These are phyloP conservation scores for Talaromyces islandicus DNA, from an alignment of 2,329 filamentous ascomycete species.

Conservation along the genomic window DNA sequence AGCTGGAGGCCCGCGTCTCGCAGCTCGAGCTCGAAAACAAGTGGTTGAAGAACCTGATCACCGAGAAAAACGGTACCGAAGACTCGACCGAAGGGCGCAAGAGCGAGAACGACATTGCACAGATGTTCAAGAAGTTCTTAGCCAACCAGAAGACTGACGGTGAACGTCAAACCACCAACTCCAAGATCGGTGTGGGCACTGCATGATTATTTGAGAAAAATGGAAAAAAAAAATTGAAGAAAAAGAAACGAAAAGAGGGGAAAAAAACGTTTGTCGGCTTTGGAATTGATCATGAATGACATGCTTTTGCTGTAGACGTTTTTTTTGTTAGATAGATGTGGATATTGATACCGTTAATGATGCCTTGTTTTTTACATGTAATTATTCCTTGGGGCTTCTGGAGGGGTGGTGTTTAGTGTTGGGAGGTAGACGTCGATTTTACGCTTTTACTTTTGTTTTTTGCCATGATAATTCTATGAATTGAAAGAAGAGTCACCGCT, in stretches of 20 bases:
- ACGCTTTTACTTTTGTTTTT: background rate
- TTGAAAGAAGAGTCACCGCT: no score
- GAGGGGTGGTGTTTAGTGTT: background rate
- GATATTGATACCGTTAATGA: background rate
- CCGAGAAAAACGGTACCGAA: constrained; percentile 64
- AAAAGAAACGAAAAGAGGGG: background rate
- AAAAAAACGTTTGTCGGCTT: background rate
- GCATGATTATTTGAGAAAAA: constrained; percentile 12
- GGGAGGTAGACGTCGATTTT: background rate
- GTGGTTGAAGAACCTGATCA: constrained; percentile 73
- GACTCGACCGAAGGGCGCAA: constrained; percentile 20
- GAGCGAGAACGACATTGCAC: constrained; percentile 41
- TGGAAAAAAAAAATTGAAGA: constrained; percentile 8
- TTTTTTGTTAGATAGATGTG: background rate
- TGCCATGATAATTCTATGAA: background rate
- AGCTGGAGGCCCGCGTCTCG: constrained; percentile 65
- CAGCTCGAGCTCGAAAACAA: constrained; percentile 80
- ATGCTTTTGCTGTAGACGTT: background rate
- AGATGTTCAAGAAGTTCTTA: constrained; percentile 37
- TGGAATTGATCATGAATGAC: background rate
- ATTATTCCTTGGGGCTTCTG: background rate
- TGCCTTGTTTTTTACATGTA: no score
- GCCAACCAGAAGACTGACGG: constrained; percentile 27
- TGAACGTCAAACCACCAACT: constrained; percentile 22
- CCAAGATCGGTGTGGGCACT: constrained; percentile 29